Evolutionary conservation across 257 asterid genomes (phyloP).

Genomic region (Gardenia jasminoides): DNA sequence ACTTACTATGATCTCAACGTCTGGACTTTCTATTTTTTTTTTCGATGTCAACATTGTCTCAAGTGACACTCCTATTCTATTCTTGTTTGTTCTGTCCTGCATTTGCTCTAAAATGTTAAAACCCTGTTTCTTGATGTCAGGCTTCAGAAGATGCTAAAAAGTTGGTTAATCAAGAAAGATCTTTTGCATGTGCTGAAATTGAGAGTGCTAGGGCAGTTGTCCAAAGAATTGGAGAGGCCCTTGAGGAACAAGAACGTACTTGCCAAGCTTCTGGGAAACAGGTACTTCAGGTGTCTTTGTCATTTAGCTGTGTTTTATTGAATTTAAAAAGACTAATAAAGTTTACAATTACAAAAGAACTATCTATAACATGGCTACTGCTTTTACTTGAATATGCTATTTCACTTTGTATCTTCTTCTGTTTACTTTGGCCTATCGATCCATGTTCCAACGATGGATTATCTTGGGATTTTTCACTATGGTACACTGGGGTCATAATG

Average conservation of each 20-base stretch:
- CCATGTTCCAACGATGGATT: not conserved
- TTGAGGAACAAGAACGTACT: conserved; percentile 82
- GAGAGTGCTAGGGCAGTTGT: conserved; percentile 97
- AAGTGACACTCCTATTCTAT: not conserved
- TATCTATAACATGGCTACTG: not conserved
- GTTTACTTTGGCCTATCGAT: not conserved
- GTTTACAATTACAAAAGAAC: not conserved
- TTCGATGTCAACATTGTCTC: not conserved
- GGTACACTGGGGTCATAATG: not conserved
- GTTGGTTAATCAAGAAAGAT: conserved; percentile 92
- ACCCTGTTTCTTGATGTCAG: conserved; percentile 34
- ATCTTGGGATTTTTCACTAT: not conserved
- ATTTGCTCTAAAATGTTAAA: not conserved
- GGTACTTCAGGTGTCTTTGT: conserved; percentile 17
- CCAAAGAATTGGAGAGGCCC: conserved; percentile 93
- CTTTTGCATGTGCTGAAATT: conserved; percentile 98
- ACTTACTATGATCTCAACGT: not conserved
- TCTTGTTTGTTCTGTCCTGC: not conserved
- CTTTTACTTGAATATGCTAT: not conserved
- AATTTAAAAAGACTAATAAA: not conserved
- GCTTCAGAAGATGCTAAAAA: conserved; percentile 98
- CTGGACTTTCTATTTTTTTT: not conserved
- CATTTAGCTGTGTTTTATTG: not conserved
- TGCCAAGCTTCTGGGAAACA: conserved; percentile 65
- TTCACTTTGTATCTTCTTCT: not conserved